phyloP scores from a whole-genome alignment of 1,284 basidiomycete genomes.

The Phellopilus nigrolimitatus region DNA sequence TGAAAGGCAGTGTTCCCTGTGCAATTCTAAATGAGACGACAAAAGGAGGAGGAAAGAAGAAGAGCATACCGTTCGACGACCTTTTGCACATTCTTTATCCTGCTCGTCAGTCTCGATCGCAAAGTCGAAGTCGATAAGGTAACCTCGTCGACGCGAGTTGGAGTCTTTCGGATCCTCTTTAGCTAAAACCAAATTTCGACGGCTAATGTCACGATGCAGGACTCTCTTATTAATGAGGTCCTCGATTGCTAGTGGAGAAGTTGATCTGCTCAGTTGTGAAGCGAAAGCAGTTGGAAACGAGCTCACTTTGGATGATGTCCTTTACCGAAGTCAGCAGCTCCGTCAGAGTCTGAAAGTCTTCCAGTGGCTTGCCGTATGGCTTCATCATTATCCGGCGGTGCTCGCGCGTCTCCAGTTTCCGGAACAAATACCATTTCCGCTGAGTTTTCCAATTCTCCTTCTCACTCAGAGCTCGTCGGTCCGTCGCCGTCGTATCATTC shows the following conservation, averaged over 20 bases:
- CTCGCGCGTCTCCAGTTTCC: background rate
- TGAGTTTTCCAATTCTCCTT: background rate
- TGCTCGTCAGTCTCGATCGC: background rate
- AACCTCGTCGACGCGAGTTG: background rate
- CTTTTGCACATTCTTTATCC: background rate
- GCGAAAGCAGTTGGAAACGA: background rate
- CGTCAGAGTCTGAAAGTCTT: background rate
- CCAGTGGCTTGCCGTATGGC: background rate
- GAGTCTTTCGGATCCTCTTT: background rate
- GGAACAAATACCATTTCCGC: background rate
- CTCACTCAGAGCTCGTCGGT: too few species aligned
- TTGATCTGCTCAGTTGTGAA: background rate
- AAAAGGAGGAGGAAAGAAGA: too few species aligned
- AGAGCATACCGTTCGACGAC: background rate
- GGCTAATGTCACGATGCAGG: constrained; percentile 4
- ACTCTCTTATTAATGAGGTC: background rate
- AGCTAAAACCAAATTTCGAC: background rate
- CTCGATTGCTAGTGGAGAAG: background rate
- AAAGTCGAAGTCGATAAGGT: background rate
- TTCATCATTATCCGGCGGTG: background rate
- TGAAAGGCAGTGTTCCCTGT: constrained; percentile 7
- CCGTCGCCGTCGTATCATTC: background rate
- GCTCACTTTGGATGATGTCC: background rate
- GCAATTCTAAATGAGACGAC: background rate
- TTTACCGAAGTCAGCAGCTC: constrained; percentile 1